phyloP scores from a whole-genome alignment of 139 green algal genomes.

The Haematococcus sp. region DNA sequence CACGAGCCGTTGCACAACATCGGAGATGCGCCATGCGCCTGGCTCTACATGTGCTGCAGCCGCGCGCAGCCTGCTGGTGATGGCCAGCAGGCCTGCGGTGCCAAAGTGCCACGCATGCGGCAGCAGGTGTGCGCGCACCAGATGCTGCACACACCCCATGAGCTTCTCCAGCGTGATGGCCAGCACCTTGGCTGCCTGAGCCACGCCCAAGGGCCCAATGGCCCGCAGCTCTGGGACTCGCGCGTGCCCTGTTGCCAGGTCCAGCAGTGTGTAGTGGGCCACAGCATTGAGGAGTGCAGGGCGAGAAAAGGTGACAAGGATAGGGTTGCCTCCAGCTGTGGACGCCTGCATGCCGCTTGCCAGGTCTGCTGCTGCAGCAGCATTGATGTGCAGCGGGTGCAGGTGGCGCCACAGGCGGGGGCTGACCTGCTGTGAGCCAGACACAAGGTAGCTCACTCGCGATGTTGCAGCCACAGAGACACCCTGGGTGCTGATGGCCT shows the following conservation, averaged over 20 bases:
- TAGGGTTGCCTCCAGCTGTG: neutral
- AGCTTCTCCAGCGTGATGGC: constrained; percentile 10
- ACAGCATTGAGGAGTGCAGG: constrained; percentile 6
- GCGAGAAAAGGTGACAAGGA: constrained; percentile 14
- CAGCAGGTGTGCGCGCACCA: constrained; percentile 3
- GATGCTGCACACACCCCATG: constrained; percentile 2
- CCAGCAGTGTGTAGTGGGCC: constrained; percentile 23
- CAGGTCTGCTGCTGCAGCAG: constrained; percentile 3
- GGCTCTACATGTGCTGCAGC: neutral
- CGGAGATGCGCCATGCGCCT: constrained; percentile 2
- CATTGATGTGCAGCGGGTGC: constrained; percentile 28
- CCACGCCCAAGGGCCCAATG: neutral
- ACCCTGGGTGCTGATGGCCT: neutral
- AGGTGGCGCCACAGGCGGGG: constrained; percentile 31
- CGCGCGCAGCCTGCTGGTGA: neutral
- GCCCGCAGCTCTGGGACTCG: constrained; percentile 21
- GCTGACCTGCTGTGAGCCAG: constrained; percentile 17
- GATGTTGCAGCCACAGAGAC: constrained; percentile 20
- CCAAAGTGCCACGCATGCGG: constrained; percentile 1
- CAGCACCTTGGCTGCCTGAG: neutral
- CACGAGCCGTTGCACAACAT: constrained; percentile 13
- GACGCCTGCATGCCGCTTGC: neutral
- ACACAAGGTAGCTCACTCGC: constrained; percentile 7
- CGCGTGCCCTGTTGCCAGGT: constrained; percentile 7
- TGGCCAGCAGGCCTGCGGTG: neutral